Base-by-base conservation (phyloP, 768 basidiomycete species). In the Termitomyces sp. region DNA sequence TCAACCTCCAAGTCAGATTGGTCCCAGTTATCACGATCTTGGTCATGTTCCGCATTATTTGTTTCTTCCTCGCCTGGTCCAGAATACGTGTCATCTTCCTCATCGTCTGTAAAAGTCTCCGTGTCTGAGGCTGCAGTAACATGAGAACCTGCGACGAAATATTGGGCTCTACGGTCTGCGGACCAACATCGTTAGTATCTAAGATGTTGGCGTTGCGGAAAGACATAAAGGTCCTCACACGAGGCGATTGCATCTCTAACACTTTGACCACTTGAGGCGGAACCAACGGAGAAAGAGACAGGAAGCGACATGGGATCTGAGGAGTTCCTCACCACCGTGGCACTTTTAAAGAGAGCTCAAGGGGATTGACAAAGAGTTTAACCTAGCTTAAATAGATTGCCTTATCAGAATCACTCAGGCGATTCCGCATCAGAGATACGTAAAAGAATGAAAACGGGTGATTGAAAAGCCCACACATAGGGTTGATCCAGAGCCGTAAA, bases 81-180 rank as follows among this genome's bases (percentile, higher is more conserved):
- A 53, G 62, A 54, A 48, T 62, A 58, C 27, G 56, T 58, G 31
- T 61, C 69, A 36, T 76, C 74, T 37, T 75, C 74, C 36, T 79
- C 75, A 49, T 81, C 76, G 33, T 73, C 74, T 20, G 72, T 68
- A 55, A 75, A 75, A 18, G 70, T 72, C 7, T 72, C 66, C 12
- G 59, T 27, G 58, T 82, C 79, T 6, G 77, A 73, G 4, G 81
- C 73, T 12, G 79, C 75, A n/a, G 79, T 79, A 27, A 86, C 78
- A 34, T 79, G 77, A 8, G 85, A 83, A 53, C 81, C 82, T 22
- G 83, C 84, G 42, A 83, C 76, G 12, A 89, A 78, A 65, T 81
- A 87, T 66, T 89, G 88, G 8, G 87, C 76, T 33, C 89, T 81
- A 55, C 83, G 84, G 68, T 90, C 89, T 91, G 62, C 20, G 60